These are phyloP conservation scores for Hypoxylon sp. DNA, from an alignment of 2,329 filamentous ascomycete genomes.

Conservation along the genomic window DNA sequence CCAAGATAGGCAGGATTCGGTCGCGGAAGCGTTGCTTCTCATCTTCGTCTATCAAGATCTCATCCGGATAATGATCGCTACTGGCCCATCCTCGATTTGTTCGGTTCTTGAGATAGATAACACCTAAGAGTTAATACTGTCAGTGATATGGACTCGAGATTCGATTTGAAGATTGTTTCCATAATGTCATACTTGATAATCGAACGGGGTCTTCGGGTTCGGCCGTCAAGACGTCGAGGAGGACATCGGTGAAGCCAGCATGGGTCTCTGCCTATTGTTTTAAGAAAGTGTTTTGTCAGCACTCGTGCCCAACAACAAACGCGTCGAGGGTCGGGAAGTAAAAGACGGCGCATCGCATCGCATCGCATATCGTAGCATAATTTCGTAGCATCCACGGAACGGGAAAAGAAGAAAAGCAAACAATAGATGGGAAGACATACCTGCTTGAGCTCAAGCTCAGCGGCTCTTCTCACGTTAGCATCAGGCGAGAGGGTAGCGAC, in stretches of 20 bases:
- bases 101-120: conserved; percentile 98
- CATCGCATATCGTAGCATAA: conserved; percentile 15
- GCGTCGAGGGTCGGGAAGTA: conserved; percentile 15
- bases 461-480: conserved; percentile 76
- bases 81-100: conserved; percentile 91
- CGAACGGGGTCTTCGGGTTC: conserved; percentile 88
- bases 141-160: conserved; percentile 22
- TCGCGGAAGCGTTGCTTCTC: conserved; percentile 89
- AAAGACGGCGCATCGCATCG: conserved; percentile 38
- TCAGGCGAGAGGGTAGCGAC: conserved; percentile 78
- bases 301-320: conserved; percentile 17
- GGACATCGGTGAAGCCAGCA: conserved; percentile 87
- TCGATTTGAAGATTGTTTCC: conserved; percentile 16
- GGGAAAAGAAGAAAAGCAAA: conserved; percentile 23
- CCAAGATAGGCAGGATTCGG: conserved; percentile 88
- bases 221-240: conserved; percentile 87
- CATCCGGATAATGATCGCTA: conserved; percentile 75
- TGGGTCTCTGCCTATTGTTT: conserved; percentile 81
- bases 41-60: conserved; percentile 81
- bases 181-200: conserved; percentile 89
- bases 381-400: background rate
- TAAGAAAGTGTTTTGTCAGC: conserved; percentile 29
- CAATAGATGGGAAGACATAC: conserved; percentile 57
- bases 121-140: conserved; percentile 65
- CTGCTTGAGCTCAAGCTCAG: conserved; percentile 83